Conservation (phyloP, 2,329 filamentous ascomycete species). For the Arthrobotrys sphaeroides region DNA sequence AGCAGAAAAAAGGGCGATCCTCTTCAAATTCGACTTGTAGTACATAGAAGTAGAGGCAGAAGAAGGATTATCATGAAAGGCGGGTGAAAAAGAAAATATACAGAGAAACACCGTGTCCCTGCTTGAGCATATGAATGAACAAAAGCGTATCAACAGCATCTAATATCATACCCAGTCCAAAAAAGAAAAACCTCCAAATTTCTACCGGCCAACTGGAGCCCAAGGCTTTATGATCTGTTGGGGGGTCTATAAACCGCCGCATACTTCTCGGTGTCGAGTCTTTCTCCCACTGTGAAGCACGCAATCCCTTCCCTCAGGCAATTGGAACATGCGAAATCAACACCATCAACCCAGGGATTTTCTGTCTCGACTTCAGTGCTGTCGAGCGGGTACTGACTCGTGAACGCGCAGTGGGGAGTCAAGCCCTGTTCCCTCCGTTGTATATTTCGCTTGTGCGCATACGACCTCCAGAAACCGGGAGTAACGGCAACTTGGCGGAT, state of each 20-base stretch:
- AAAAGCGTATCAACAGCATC: too few species aligned
- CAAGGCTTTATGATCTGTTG: constrained; percentile 32
- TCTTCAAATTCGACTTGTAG: background rate
- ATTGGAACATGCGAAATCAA: constrained; percentile 32
- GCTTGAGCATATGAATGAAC: too few species aligned
- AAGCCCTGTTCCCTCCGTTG: constrained; percentile 21
- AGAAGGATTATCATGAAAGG: background rate
- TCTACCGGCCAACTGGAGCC: background rate
- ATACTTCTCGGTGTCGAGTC: constrained; percentile 48
- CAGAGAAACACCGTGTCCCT: too few species aligned
- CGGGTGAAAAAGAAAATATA: too few species aligned
- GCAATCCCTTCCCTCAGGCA: constrained; percentile 37
- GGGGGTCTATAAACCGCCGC: constrained; percentile 37
- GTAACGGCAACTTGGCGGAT: constrained; percentile 46
- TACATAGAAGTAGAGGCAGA: background rate
- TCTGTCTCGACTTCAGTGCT: constrained; percentile 24
- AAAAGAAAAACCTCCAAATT: background rate
- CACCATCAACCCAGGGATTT: constrained; percentile 35
- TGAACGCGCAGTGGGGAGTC: constrained; percentile 38
- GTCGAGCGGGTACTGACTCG: constrained; percentile 42
- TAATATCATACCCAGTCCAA: background rate
- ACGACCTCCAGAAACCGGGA: constrained; percentile 42
- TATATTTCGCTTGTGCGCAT: constrained; percentile 37
- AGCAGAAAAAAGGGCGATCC: background rate
- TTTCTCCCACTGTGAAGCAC: constrained; percentile 37